These are phyloP conservation scores for Choiromyces venosus DNA, from an alignment of 495 filamentous ascomycete species.

Conservation along the genomic window DNA sequence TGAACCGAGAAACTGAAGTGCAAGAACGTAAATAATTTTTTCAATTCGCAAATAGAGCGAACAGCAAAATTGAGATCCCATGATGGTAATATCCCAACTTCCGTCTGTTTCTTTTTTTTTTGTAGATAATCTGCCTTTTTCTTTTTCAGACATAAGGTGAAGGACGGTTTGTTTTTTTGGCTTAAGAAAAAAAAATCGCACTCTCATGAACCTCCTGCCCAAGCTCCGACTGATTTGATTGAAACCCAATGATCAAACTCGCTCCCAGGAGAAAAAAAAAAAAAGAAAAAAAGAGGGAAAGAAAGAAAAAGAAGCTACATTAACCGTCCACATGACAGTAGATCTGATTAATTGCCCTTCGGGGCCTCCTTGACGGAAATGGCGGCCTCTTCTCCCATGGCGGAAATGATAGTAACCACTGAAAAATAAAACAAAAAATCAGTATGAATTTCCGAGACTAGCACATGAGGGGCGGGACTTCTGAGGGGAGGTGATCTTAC, in stretches of 20 bases:
- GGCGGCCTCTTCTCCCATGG: slow-evolving; percentile 91
- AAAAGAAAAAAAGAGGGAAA: slow-evolving; percentile 18
- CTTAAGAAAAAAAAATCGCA: slow-evolving; percentile 1
- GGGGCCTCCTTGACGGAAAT: slow-evolving; percentile 92
- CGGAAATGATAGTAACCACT: slow-evolving; percentile 86
- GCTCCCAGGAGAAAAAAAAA: slow-evolving; percentile 35
- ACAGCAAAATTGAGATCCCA: not conserved
- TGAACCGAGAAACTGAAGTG: not conserved
- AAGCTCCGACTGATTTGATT: slow-evolving; percentile 14
- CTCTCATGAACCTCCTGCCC: not conserved
- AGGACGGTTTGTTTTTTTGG: slow-evolving; percentile 21
- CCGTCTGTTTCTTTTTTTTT: not conserved
- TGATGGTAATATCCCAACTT: not conserved
- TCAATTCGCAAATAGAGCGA: not conserved
- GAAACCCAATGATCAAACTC: slow-evolving; percentile 38
- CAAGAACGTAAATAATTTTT: not conserved
- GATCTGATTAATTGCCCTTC: slow-evolving; percentile 16
- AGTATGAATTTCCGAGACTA: not conserved
- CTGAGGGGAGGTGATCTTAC: slow-evolving; percentile 54
- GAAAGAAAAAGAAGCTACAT: slow-evolving; percentile 17
- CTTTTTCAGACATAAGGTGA: slow-evolving; percentile 20
- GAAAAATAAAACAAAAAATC: slow-evolving; percentile 5
- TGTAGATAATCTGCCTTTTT: not conserved
- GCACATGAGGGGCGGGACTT: not conserved
- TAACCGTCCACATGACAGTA: slow-evolving; percentile 7